Evolutionary conservation across 2,329 filamentous ascomycete species (phyloP), one percentile per base, ranked within the genome.

Genomic region (Fusarium protoensiforme): DNA sequence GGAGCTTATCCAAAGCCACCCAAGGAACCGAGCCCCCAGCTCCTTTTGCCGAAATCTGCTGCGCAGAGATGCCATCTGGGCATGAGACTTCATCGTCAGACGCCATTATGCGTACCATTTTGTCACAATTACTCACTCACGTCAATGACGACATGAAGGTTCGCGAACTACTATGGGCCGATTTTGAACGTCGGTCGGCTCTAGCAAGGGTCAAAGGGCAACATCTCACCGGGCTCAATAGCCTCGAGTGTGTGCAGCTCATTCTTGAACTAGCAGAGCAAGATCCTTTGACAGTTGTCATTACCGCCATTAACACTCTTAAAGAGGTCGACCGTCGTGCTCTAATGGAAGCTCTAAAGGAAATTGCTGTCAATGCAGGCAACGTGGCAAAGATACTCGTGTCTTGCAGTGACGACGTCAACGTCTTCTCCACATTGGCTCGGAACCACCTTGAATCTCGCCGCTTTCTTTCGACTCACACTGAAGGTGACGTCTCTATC

Each of bases 231-330:
- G 51, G 8, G 13, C 16, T 64, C 3, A 43, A 13, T 11, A 67
- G 33, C 13, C 39, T 22, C 5, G 66, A 63, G 8, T 71, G 68
- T 8, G 38, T 63, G 7, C 53, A 63, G 10, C 66, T 65, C 1
- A 66, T 71, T 9, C 10, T 71, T 20, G 66, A 71, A 43, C 31
- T 67, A 5, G 51, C 46, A 3, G 59, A 53, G 14, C 57, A 66
- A 11, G 66, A 71, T n/a, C 31, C 66, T 13, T 27, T 69, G 16
- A 66, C 62, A 10, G 61, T 71, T 35, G 7, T 71, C 2, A 20
- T 71, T 10, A 35, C 35, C 24, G 66, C 36, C 6, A 31, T 69
- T 9, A 62, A 67, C 11, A 41, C 36, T 14, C 16, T 69, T 16
- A 31, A 51, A 3, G 54, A 56, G 5, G 29, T 51, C 8, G 29